Evolutionary conservation across 139 green algal genomes (phyloP).

Genomic region (Coccomyxa sp.): DNA sequence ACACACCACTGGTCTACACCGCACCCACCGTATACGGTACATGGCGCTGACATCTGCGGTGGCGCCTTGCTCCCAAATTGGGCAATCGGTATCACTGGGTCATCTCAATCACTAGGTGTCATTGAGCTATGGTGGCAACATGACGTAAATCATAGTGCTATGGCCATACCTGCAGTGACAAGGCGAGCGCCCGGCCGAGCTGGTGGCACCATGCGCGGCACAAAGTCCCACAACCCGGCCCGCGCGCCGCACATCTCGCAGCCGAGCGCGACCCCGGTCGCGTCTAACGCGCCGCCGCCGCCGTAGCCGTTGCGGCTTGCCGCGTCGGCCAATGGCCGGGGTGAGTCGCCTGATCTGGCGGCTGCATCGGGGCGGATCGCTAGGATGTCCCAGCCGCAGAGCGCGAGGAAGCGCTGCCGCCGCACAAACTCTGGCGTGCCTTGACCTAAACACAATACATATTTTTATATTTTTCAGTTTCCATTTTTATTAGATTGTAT

Average conservation of each 20-base stretch:
- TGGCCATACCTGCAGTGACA: not conserved
- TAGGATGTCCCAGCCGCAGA: slow-evolving; percentile 37
- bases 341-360: not conserved
- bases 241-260: slow-evolving; percentile 42
- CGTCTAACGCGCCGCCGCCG: not conserved
- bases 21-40: too few species aligned
- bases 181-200: too few species aligned
- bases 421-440: not conserved
- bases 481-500: too few species aligned
- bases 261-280: slow-evolving; percentile 22
- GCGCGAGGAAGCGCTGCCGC: slow-evolving; percentile 24
- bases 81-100: too few species aligned
- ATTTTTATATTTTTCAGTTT: too few species aligned
- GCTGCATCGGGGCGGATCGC: slow-evolving; percentile 8
- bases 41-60: too few species aligned
- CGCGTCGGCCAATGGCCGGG: not conserved
- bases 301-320: not conserved
- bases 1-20: too few species aligned
- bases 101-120: too few species aligned
- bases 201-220: slow-evolving; percentile 7
- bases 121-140: too few species aligned
- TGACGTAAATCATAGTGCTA: not conserved
- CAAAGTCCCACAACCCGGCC: slow-evolving; percentile 40
- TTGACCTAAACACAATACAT: not conserved
- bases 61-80: too few species aligned